phyloP scores from a whole-genome alignment of 495 filamentous ascomycete species.

The Aspergillus leporis region DNA sequence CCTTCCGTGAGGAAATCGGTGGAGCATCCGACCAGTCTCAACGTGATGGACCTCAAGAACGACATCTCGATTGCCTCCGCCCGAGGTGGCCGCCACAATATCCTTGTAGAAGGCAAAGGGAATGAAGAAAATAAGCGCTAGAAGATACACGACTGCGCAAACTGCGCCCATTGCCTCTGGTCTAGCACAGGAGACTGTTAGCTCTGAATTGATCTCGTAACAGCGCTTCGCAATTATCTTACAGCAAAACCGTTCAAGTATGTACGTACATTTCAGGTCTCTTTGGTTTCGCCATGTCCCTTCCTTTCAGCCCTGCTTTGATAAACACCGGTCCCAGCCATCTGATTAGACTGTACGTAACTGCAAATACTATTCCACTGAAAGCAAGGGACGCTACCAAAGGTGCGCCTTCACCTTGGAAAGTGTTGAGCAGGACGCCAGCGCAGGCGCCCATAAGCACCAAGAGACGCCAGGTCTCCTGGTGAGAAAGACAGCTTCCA shows the following conservation, averaged over 20 bases:
- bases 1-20: conserved; percentile 93
- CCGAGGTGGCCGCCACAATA: conserved; percentile 92
- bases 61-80: conserved; percentile 87
- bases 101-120: conserved; percentile 98
- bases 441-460: conserved; percentile 67
- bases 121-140: conserved; percentile 85
- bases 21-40: conserved; percentile 76
- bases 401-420: conserved; percentile 83
- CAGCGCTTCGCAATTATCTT: not conserved
- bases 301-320: conserved; percentile 84
- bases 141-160: conserved; percentile 87
- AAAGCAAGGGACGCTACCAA: conserved; percentile 86
- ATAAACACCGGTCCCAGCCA: conserved; percentile 96
- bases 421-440: conserved; percentile 76
- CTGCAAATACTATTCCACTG: conserved; percentile 78
- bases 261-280: conserved; percentile 68
- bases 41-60: conserved; percentile 65
- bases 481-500: conserved; percentile 53
- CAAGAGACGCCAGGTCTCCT: conserved; percentile 71
- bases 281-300: conserved; percentile 80
- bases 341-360: conserved; percentile 78
- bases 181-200: conserved; percentile 39
- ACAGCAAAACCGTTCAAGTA: conserved; percentile 3
- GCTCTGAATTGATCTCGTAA: conserved; percentile 13
- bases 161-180: conserved; percentile 98